phyloP scores from a whole-genome alignment of 2,329 filamentous ascomycete genomes.

The Penicillium sp. region DNA sequence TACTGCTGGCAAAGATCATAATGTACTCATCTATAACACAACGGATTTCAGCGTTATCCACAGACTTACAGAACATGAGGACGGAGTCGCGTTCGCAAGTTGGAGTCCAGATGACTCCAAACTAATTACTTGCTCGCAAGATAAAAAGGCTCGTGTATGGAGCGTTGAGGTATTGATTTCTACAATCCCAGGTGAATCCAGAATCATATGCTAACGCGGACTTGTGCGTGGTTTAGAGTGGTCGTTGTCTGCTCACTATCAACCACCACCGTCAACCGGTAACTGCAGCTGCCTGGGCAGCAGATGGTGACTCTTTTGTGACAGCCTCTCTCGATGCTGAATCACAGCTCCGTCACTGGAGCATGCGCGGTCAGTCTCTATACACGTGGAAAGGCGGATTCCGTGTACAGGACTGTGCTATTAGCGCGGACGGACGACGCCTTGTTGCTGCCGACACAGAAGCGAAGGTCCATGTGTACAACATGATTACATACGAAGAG shows the following conservation, averaged over 20 bases:
- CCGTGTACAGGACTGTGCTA: conserved; percentile 78
- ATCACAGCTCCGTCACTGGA: conserved; percentile 69
- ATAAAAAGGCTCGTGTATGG: conserved; percentile 73
- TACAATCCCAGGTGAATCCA: background rate
- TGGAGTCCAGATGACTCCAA: conserved; percentile 92
- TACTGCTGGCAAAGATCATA: conserved; percentile 72
- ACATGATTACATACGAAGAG: conserved; percentile 70
- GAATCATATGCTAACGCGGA: conserved; percentile 10
- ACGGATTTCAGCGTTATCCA: conserved; percentile 64
- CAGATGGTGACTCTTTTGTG: conserved; percentile 73
- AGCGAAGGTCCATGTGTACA: conserved; percentile 74
- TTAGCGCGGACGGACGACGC: conserved; percentile 75
- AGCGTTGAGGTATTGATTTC: conserved; percentile 57
- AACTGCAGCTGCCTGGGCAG: conserved; percentile 84
- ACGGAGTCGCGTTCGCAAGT: conserved; percentile 72
- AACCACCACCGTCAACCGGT: conserved; percentile 77
- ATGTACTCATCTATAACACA: conserved; percentile 80
- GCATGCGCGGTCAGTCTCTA: conserved; percentile 59
- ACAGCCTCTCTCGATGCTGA: conserved; percentile 71
- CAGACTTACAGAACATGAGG: conserved; percentile 63
- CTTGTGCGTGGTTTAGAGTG: conserved; percentile 50
- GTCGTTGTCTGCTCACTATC: conserved; percentile 61
- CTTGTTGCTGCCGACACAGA: conserved; percentile 74
- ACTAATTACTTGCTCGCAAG: conserved; percentile 78
- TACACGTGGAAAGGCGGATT: conserved; percentile 68